These are phyloP conservation scores for Smallanthus sonchifolius DNA, from an alignment of 129 eudicot species.

Conservation along the genomic window DNA sequence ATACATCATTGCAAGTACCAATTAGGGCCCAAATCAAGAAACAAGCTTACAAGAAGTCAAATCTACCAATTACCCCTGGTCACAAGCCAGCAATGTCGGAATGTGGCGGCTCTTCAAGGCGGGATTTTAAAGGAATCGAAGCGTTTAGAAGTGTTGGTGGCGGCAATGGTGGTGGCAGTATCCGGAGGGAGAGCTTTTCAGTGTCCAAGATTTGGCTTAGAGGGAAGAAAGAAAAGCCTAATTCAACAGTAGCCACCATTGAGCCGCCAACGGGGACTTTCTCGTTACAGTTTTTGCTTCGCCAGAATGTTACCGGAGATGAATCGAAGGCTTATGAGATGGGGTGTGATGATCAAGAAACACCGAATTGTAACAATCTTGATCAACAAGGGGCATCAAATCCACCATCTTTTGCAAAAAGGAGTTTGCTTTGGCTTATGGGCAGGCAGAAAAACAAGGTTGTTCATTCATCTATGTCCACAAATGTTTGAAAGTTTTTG, in stretches of 20 bases:
- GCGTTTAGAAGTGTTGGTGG: constrained; percentile 31
- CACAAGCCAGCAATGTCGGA: constrained; percentile 67
- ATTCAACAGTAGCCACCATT: constrained; percentile 10
- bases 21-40: constrained; percentile 61
- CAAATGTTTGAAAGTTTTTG: constrained; percentile 44
- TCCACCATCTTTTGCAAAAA: constrained; percentile 62
- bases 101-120: constrained; percentile 67
- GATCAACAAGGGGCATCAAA: constrained; percentile 47
- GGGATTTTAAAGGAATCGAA: constrained; percentile 62
- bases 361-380: constrained; percentile 45
- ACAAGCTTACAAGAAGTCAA: constrained; percentile 42
- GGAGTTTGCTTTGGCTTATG: constrained; percentile 72
- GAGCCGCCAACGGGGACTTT: constrained; percentile 46
- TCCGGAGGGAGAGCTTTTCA: constrained; percentile 65
- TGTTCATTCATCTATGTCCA: constrained; percentile 47
- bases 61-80: constrained; percentile 50
- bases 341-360: constrained; percentile 56
- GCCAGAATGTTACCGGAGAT: constrained; percentile 27
- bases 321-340: constrained; percentile 38
- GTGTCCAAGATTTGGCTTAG: constrained; percentile 83
- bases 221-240: constrained; percentile 54
- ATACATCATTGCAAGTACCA: constrained; percentile 59
- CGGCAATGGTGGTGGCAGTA: constrained; percentile 20
- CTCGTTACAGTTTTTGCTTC: constrained; percentile 52
- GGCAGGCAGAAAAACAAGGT: constrained; percentile 78